Conservation (phyloP, 805 yeast genomes). For the Metschnikowia proteae region DNA sequence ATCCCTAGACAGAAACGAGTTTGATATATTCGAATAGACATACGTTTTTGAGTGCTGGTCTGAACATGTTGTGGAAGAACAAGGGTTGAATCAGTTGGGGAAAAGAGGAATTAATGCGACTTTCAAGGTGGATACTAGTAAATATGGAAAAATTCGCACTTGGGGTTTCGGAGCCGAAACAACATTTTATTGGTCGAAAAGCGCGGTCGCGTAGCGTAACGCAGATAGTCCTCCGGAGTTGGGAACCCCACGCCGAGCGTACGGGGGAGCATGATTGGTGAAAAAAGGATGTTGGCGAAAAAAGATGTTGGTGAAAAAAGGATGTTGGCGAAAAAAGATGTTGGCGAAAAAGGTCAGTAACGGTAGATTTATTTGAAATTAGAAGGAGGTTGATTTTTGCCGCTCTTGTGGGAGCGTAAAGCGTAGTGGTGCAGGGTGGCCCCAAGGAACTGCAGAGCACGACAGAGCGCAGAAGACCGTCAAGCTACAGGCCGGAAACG, state of each 20-base stretch:
- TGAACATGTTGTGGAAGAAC: conserved; percentile 15
- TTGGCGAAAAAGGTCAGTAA: too few species aligned
- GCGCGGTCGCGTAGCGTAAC: conserved; percentile 3
- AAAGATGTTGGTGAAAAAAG: too few species aligned
- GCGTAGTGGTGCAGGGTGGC: too few species aligned
- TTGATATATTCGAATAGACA: conserved; percentile 3
- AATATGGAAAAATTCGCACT: conserved; percentile 19
- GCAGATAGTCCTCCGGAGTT: conserved; percentile 5
- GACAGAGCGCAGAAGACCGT: too few species aligned
- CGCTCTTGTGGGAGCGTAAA: too few species aligned
- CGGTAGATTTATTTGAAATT: too few species aligned
- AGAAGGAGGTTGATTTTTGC: too few species aligned
- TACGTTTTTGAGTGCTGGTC: conserved; percentile 20
- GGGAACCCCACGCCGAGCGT: conserved; percentile 2
- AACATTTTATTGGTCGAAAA: conserved; percentile 14
- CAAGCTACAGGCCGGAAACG: too few species aligned
- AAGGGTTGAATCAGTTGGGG: conserved; percentile 9
- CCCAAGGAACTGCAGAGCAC: too few species aligned
- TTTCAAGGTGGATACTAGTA: background rate
- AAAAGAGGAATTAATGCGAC: conserved; percentile 6
- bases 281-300: too few species aligned
- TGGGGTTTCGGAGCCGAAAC: conserved; percentile 18
- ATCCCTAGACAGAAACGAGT: background rate
- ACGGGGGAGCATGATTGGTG: too few species aligned
- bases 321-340: too few species aligned